Evolutionary conservation across 2,329 filamentous ascomycete species (phyloP), one percentile per base, ranked within the genome.

Genomic region (Cyphellophora europaea): DNA sequence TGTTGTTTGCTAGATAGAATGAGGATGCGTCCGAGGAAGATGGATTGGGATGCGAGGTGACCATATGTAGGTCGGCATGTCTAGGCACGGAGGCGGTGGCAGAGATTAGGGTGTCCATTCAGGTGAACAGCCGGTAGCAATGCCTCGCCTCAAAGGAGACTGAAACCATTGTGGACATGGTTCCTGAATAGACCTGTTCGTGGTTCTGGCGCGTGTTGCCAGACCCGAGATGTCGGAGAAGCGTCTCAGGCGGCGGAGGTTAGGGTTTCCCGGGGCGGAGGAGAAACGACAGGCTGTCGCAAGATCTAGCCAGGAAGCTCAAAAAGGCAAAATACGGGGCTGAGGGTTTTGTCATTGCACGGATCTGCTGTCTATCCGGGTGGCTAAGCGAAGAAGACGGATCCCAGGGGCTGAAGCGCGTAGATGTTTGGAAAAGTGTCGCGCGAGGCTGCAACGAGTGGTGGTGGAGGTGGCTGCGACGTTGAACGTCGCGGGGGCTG

Each of bases 271-370:
- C 8, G 8, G 21, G 21, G n/a, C 8, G 21, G n/a, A 8, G 21
- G 21, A n/a, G 21, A 25, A 25, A 25, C 21, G 21, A 25, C 21
- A 25, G 21, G 21, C n/a, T n/a, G 21, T 25, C 21, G 21, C 21
- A 25, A 8, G n/a, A 25, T n/a, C 8, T 8, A 8, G n/a, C 8
- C 21, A 8, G n/a, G 21, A 25, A n/a, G 21, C 21, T n/a, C 8
- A 25, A 25, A 8, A 8, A 8, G 21, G 21, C 21, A 25, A 25
- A 8, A 25, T 8, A 25, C n/a, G 21, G 21, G n/a, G 21, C n/a
- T n/a, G 8, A n/a, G n/a, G n/a, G n/a, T n/a, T n/a, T n/a, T n/a
- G n/a, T n/a, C n/a, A n/a, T 8, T n/a, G 21, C 8, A 25, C 21
- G 21, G 21, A n/a, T 25, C n/a, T 8, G 8, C 21, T 25, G 21